Conservation (phyloP, 352 stramenopile genomes). For the Pythium apleroticum region DNA sequence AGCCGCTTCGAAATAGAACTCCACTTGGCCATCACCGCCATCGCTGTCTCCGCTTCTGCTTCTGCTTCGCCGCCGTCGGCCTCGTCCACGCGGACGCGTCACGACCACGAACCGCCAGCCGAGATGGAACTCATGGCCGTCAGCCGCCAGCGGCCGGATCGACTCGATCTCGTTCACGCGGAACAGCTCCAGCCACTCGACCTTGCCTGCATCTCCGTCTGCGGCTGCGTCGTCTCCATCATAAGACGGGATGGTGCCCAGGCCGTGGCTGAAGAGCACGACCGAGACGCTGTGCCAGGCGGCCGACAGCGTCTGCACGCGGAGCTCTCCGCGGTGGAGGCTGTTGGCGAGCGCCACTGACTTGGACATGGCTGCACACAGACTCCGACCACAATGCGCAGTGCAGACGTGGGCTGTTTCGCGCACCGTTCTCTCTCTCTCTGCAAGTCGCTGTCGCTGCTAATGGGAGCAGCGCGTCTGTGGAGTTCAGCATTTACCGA, state of each 20-base stretch:
- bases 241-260: slow-evolving; percentile 2
- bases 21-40: not conserved
- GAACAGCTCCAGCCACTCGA: slow-evolving; percentile 22
- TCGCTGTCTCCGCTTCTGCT: slow-evolving; percentile 1
- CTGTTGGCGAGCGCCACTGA: slow-evolving; percentile 25
- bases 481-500: not conserved
- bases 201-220: slow-evolving; percentile 2
- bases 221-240: not conserved
- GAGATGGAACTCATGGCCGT: not conserved
- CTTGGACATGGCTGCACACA: slow-evolving; percentile 13
- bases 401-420: slow-evolving; percentile 5
- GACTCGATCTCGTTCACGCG: slow-evolving; percentile 15
- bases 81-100: not conserved
- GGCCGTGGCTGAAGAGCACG: slow-evolving; percentile 25
- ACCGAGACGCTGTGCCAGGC: slow-evolving; percentile 7
- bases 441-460: not conserved
- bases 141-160: slow-evolving; percentile 4
- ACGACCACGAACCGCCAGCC: slow-evolving; percentile 14
- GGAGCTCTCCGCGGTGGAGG: slow-evolving; percentile 22
- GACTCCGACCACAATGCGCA: slow-evolving; percentile 1
- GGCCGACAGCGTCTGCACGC: slow-evolving; percentile 1
- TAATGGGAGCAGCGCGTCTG: not conserved
- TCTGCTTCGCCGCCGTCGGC: not conserved
- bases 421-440: not conserved
- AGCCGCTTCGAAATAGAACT: slow-evolving; percentile 14